These are phyloP conservation scores for Retiboletus fuscus DNA, from an alignment of 1,284 basidiomycete species.

Conservation along the genomic window DNA sequence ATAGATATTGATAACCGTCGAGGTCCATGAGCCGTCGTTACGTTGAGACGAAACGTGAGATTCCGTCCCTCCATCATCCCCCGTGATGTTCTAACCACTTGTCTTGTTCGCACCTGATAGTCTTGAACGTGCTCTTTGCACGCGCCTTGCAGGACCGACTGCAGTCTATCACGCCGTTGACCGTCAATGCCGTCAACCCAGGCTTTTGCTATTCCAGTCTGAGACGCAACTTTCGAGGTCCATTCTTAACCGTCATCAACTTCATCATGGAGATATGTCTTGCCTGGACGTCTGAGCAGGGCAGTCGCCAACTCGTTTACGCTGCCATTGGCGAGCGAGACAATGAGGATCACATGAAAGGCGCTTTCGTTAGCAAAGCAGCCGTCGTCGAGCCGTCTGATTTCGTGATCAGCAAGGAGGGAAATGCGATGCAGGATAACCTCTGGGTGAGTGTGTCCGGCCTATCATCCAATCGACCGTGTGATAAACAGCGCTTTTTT, in stretches of 20 bases:
- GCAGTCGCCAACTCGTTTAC: conserved; percentile 51
- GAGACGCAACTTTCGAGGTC: conserved; percentile 37
- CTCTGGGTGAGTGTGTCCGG: conserved; percentile 54
- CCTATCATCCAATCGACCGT: background rate
- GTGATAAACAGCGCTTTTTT: background rate
- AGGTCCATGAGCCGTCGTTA: conserved; percentile 41
- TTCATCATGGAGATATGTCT: conserved; percentile 30
- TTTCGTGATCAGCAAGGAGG: conserved; percentile 57
- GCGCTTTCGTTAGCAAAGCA: conserved; percentile 50
- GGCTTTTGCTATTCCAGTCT: conserved; percentile 62
- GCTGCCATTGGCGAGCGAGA: conserved; percentile 43
- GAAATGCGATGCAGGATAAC: conserved; percentile 53
- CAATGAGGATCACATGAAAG: conserved; percentile 51
- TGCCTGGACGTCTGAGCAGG: conserved; percentile 49
- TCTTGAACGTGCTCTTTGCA: conserved; percentile 43
- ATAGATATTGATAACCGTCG: background rate
- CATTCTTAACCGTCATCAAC: conserved; percentile 15
- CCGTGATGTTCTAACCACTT: background rate
- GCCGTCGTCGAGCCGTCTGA: conserved; percentile 57
- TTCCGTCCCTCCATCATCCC: background rate
- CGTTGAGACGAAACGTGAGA: conserved; percentile 33
- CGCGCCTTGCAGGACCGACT: conserved; percentile 42
- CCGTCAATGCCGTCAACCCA: conserved; percentile 57
- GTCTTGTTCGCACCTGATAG: conserved; percentile 16
- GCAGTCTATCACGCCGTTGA: conserved; percentile 38